Evolutionary conservation across 2,329 filamentous ascomycete species (phyloP), one percentile per base, ranked within the genome.

Genomic region (Sporothrix schenckii): DNA sequence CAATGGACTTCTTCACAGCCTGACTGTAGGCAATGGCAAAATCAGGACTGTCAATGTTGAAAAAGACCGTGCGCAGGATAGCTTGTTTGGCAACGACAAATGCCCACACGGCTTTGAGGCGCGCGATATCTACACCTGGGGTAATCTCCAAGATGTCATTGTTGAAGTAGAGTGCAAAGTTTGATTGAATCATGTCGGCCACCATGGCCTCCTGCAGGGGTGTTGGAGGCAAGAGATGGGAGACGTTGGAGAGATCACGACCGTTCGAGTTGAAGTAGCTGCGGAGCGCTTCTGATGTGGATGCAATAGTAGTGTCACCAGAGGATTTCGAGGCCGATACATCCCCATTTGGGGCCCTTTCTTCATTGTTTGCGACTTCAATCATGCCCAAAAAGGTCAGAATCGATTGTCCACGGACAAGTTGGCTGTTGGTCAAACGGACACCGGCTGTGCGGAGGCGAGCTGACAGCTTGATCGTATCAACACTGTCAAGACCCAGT

Each of bases 401-500:
- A 49, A 97, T 89, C 0, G 87, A 92, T 67, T 91, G 88, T 3
- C 84, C 84, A 68, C 87, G 89, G 84, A 97, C 91, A 27, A 97
- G 89, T n/a, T 85, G 83, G 74, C 92, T 92, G n/a, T 94, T 88
- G 0, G 89, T 82, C 13, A 97, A 78, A 0, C 81, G 77, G 24
- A 95, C 80, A 0, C 85, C 86, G 4, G 80, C 79, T 58, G 84
- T 86, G 73, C 86, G 91, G 1, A 97, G 82, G 68, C 88, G 86
- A 0, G 92, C 89, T 0, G 92, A 91, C 0, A 97, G 81, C 75
- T 93, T 96, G 78, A 97, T 94, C 1, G 91, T 87, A 78, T 97
- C 94, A 71, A 97, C 96, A 76, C 94, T 97, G 81, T 97, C 94
- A 7, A 97, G 84, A 0, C 94, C 94, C 44, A 97, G 84, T 74